Percentiles rank a stretch among this genome's conserved stretches.
Evolutionary conservation across 768 basidiomycete species (phyloP).

Genomic region (Astraeus odoratus): DNA sequence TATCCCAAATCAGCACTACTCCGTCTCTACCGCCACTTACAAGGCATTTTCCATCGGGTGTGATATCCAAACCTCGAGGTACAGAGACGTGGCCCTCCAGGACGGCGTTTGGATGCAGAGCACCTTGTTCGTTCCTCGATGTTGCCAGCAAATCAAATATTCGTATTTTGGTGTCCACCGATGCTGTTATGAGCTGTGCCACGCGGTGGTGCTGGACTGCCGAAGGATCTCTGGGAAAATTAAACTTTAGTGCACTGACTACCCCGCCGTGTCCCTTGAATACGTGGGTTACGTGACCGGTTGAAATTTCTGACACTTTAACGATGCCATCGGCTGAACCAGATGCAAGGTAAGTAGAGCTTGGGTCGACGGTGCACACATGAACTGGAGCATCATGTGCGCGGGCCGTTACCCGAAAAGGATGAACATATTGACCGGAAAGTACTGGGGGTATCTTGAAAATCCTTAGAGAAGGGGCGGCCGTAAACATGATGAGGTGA

Average conservation of each 20-base stretch:
- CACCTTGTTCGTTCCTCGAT: slow-evolving; percentile 47
- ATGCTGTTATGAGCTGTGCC: slow-evolving; percentile 85
- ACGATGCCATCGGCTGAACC: slow-evolving; percentile 95
- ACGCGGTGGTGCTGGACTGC: slow-evolving; percentile 38
- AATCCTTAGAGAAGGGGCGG: slow-evolving; percentile 73
- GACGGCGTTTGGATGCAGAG: slow-evolving; percentile 65
- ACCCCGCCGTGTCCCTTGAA: slow-evolving; percentile 98
- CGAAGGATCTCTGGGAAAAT: slow-evolving; percentile 60
- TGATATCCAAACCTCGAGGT: slow-evolving; percentile 83
- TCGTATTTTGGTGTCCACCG: slow-evolving; percentile 87
- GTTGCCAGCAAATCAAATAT: slow-evolving; percentile 78
- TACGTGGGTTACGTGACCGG: slow-evolving; percentile 87
- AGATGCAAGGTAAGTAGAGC: slow-evolving; percentile 87
- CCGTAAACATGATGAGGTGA: slow-evolving; percentile 74
- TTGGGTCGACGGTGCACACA: slow-evolving; percentile 77
- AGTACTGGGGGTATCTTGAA: slow-evolving; percentile 64
- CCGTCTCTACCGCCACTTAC: slow-evolving; percentile 90
- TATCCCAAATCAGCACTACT: slow-evolving; percentile 90
- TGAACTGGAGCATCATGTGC: slow-evolving; percentile 95
- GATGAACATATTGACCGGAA: slow-evolving; percentile 48
- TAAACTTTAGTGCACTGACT: slow-evolving; percentile 84
- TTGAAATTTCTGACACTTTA: slow-evolving; percentile 90
- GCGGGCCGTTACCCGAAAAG: slow-evolving; percentile 67
- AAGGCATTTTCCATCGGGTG: slow-evolving; percentile 81
- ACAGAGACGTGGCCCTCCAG: slow-evolving; percentile 95